Percentiles rank a stretch among this genome's conserved stretches.
These are phyloP conservation scores for Scleroderma bovista DNA, from an alignment of 768 basidiomycete genomes.

Conservation along the genomic window DNA sequence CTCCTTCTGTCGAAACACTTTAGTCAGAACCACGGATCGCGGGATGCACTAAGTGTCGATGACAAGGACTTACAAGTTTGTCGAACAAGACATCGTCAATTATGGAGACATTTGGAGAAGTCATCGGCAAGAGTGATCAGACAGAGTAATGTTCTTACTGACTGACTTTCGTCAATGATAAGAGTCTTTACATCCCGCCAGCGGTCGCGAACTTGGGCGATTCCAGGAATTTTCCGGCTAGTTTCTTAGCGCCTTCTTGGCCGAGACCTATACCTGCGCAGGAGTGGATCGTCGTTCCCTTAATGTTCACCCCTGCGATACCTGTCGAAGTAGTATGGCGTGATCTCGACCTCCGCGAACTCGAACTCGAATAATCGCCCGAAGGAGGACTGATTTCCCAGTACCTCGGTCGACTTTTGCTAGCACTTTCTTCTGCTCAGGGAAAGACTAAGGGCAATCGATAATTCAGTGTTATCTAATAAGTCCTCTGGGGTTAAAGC, in stretches of 20 bases:
- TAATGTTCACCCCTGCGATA: constrained; percentile 79
- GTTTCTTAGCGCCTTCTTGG: constrained; percentile 43
- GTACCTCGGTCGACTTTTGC: constrained; percentile 57
- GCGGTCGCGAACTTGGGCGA: constrained; percentile 40
- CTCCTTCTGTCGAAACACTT: constrained; percentile 87
- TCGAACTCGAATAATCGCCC: constrained; percentile 70
- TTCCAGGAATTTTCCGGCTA: constrained; percentile 50
- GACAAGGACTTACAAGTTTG: constrained; percentile 51
- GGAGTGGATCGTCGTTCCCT: constrained; percentile 75
- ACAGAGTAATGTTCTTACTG: background rate
- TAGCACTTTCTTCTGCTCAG: constrained; percentile 48
- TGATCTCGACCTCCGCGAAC: constrained; percentile 33
- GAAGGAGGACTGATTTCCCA: constrained; percentile 78
- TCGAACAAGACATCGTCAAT: constrained; percentile 77
- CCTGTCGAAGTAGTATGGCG: constrained; percentile 65
- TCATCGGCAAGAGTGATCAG: too few species aligned
- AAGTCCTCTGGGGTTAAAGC: too few species aligned
- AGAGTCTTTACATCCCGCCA: constrained; percentile 63
- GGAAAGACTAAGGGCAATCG: too few species aligned
- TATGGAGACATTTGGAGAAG: constrained; percentile 67
- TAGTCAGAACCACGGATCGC: constrained; percentile 48
- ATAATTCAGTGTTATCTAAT: too few species aligned
- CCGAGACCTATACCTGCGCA: constrained; percentile 82
- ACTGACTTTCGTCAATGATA: constrained; percentile 81
- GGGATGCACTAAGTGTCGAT: constrained; percentile 46